Evolutionary conservation across 2,329 filamentous ascomycete genomes (phyloP), one percentile per base, ranked within the genome.

Genomic region (Hypoxylon sp.): DNA sequence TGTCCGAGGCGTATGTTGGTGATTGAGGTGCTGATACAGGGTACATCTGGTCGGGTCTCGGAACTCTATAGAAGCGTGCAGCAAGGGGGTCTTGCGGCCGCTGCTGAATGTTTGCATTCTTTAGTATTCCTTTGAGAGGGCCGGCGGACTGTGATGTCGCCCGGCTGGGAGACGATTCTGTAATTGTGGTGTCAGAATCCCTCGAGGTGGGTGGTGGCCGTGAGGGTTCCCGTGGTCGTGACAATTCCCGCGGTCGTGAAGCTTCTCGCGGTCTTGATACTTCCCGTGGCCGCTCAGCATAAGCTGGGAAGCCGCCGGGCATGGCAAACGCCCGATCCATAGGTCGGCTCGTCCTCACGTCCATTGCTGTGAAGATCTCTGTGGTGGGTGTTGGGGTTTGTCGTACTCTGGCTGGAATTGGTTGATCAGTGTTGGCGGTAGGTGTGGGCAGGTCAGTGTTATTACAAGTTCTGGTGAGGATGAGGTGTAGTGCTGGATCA

Each of bases 41-140:
- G 34, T 67, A 62, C 26, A 60, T 56, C 30, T 51, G 63, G 3
- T 70, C 68, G 32, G 67, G 67, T 22, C 65, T 69, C 11, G 71
- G 59, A 15, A 74, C 60, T 56, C 72, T 69, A 51, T 73, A 71
- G 58, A 75, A 75, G 48, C 74, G 68, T 56, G 72, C 70, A 11
- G 73, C 74, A 32, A 75, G 70, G 39, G 68, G 74, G 17, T 73
- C 68, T 55, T 71, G 69, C 37, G 64, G 61, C 37, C 54, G 56
- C 58, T 46, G 46, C 65, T 26, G 24, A 26, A 49, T 51, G 66
- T 58, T 60, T 17, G 70, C 54, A 51, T 73, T 73, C 65, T 75
- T 75, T 13, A 75, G 62, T 24, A 75, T 75, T 4, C 73, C 69
- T 59, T 53, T 74, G 22, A 68, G 69, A 22, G 70, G 70, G 11